Base-by-base conservation (phyloP, 2,329 filamentous ascomycete genomes). In the Cryphonectria japonica region DNA sequence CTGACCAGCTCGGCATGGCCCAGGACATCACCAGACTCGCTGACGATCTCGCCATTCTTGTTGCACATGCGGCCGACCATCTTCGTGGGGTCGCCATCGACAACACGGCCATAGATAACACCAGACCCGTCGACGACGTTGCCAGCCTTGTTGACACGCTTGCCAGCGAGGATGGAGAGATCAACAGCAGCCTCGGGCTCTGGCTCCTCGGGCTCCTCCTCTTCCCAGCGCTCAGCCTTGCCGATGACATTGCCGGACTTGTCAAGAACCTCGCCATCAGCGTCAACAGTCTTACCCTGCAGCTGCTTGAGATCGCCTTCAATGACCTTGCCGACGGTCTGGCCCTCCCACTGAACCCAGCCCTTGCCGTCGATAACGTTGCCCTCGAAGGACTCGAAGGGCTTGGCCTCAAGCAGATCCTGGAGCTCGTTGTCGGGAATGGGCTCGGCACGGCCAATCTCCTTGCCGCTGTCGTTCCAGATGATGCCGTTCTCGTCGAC, bases 71-170 rank as follows among this genome's bases (percentile, higher is more conserved):
- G 89, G 39, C 91, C 91, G 13, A 89, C 81, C 59, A 93, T 85
- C 68, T 87, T 85, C 79, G 88, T 87, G 50, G 87, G 77, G 72
- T 91, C 88, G 19, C 92, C 92, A 77, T 93, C 90, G 29, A 93
- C 80, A 1, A 94, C 85, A 54, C 89, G 88, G 50, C 89, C 92
- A 72, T 88, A 89, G 73, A 90, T 87, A 61, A 82, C 79, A 0
- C 88, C 88, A 60, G 81, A 79, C 3, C 79, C 79, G 76, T 89
- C 88, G 37, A 90, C 87, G 0, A 88, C 82, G 63, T 89, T 88
- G 54, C 91, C 91, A 2, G 87, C 86, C 82, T 92, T 93, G 82
- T 92, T 92, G 74, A 93, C 89, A 57, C 89, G 86, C 80, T 93
- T 91, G 71, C 91, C 91, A 29, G 91, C 90, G 6, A 91, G 84